Conservation (phyloP, 306 rosid species). For the Vigna unguiculata region DNA sequence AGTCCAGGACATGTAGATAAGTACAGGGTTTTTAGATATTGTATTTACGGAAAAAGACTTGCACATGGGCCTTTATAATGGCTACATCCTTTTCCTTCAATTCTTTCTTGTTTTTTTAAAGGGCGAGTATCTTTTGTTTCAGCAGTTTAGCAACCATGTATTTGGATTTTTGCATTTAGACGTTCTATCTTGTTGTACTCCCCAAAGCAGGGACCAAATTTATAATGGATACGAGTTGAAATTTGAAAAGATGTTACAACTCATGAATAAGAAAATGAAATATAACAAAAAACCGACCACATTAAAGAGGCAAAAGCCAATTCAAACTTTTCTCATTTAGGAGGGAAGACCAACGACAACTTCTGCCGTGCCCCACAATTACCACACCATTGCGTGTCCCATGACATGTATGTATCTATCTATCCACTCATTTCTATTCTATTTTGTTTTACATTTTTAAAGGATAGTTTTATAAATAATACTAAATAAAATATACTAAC, state of each 20-base stretch:
- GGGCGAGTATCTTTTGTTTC: constrained; percentile 13
- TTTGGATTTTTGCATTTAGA: constrained; percentile 24
- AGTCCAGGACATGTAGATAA: constrained; percentile 15
- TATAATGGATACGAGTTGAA: neutral
- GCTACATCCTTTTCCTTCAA: neutral
- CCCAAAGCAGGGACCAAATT: constrained; percentile 5
- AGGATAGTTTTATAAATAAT: too few relatives aligned
- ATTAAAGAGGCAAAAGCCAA: constrained; percentile 10
- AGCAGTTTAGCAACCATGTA: neutral
- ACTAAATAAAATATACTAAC: too few relatives aligned
- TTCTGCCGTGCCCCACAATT: neutral
- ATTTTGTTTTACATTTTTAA: neutral
- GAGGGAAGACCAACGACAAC: constrained; percentile 11
- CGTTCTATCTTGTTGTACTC: constrained; percentile 12
- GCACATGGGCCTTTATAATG: constrained; percentile 32
- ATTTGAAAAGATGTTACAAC: constrained; percentile 14
- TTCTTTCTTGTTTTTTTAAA: neutral
- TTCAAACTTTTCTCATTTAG: neutral
- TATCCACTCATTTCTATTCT: neutral
- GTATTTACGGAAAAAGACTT: constrained; percentile 33
- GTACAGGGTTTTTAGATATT: constrained; percentile 37
- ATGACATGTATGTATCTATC: neutral
- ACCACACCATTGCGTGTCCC: neutral
- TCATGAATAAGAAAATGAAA: neutral
- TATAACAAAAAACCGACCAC: neutral